phyloP scores from a whole-genome alignment of 495 filamentous ascomycete genomes.

The Xylaria intraflava region DNA sequence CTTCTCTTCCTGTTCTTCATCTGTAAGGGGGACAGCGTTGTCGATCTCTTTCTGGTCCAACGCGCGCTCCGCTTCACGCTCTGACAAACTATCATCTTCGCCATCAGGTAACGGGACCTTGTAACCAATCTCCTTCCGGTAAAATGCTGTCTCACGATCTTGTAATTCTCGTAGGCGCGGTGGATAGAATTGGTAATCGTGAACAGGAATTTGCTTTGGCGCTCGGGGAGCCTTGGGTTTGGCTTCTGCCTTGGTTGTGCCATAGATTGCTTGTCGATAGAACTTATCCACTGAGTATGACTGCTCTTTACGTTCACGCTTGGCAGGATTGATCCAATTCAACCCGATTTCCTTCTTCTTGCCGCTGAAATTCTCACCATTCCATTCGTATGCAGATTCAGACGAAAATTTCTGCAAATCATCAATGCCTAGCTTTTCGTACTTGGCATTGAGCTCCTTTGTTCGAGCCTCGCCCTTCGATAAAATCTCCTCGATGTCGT shows the following conservation, averaged over 20 bases:
- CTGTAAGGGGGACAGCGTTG: constrained; percentile 78
- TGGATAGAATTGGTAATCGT: constrained; percentile 98
- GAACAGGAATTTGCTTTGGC: constrained; percentile 83
- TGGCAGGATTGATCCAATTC: constrained; percentile 97
- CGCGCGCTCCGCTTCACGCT: constrained; percentile 80
- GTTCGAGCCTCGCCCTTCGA: constrained; percentile 84
- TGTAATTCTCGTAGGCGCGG: constrained; percentile 76
- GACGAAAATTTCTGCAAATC: constrained; percentile 97
- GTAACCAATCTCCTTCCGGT: constrained; percentile 91
- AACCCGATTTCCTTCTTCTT: constrained; percentile 91
- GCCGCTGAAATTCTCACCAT: constrained; percentile 88
- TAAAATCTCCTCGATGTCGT: constrained; percentile 85
- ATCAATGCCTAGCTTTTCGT: constrained; percentile 96
- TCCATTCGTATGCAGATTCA: constrained; percentile 97
- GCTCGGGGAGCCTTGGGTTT: constrained; percentile 95
- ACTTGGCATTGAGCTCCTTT: constrained; percentile 80
- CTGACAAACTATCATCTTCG: constrained; percentile 72
- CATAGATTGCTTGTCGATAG: constrained; percentile 76
- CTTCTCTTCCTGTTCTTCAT: constrained; percentile 84
- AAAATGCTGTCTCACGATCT: constrained; percentile 91
- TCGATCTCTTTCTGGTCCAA: constrained; percentile 90
- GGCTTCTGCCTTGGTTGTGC: constrained; percentile 72
- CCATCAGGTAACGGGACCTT: constrained; percentile 82
- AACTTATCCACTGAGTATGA: constrained; percentile 99
- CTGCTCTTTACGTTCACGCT: constrained; percentile 97